phyloP scores from a whole-genome alignment of 2,329 filamentous ascomycete species.

The Xylariaceae sp. region DNA sequence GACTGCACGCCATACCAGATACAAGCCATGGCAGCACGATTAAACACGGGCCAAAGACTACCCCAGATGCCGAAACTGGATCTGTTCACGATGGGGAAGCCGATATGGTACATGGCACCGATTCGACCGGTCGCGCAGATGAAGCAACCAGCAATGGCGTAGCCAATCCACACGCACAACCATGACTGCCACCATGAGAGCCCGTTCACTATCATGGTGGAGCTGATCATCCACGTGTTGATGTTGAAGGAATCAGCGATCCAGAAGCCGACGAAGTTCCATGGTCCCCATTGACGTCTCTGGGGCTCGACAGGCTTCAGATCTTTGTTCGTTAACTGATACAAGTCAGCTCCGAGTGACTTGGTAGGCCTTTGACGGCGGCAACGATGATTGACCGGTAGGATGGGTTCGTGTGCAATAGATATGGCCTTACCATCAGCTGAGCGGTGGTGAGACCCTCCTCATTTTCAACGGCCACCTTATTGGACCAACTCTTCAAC shows the following conservation, averaged over 20 bases:
- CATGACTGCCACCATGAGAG: slow-evolving; percentile 92
- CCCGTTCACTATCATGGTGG: slow-evolving; percentile 75
- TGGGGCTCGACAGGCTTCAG: slow-evolving; percentile 79
- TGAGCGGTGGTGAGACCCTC: slow-evolving; percentile 76
- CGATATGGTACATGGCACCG: slow-evolving; percentile 84
- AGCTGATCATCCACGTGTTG: slow-evolving; percentile 94
- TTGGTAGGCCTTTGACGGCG: slow-evolving; percentile 1
- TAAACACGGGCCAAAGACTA: slow-evolving; percentile 84
- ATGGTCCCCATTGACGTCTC: slow-evolving; percentile 79
- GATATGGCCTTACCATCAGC: slow-evolving; percentile 63
- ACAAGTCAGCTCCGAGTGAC: slow-evolving; percentile 14
- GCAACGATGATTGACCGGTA: background rate
- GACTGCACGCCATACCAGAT: slow-evolving; percentile 87
- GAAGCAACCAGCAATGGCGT: slow-evolving; percentile 75
- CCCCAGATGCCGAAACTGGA: slow-evolving; percentile 90
- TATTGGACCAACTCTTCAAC: slow-evolving; percentile 52
- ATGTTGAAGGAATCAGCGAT: slow-evolving; percentile 85
- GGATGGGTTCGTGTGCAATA: background rate
- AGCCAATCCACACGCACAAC: slow-evolving; percentile 87
- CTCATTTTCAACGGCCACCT: slow-evolving; percentile 73
- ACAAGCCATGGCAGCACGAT: slow-evolving; percentile 82
- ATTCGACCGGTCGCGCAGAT: slow-evolving; percentile 79
- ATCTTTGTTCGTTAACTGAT: slow-evolving; percentile 76
- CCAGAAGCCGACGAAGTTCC: slow-evolving; percentile 91
- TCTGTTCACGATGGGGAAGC: slow-evolving; percentile 79